These are phyloP conservation scores for Ceratobasidium sp. DNA, from an alignment of 1,284 basidiomycete genomes.

Conservation along the genomic window DNA sequence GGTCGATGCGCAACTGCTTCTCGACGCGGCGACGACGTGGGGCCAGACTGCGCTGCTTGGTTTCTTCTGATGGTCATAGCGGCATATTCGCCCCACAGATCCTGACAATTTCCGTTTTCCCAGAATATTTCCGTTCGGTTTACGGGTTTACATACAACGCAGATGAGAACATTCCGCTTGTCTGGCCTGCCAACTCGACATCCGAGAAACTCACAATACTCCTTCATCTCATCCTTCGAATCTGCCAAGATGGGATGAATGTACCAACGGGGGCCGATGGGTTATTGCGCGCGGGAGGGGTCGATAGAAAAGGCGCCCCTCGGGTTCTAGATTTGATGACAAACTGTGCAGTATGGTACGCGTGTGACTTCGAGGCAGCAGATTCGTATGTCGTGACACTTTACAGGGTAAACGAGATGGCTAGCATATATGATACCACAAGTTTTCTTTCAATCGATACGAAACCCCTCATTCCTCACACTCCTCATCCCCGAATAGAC, in stretches of 20 bases:
- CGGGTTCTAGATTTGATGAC: conserved; percentile 5
- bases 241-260: neutral
- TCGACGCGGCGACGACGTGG: too few relatives aligned
- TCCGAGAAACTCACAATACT: conserved; percentile 7
- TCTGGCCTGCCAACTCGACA: neutral
- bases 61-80: too few relatives aligned
- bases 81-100: neutral
- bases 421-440: neutral
- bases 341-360: conserved; percentile 20
- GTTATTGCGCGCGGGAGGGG: neutral
- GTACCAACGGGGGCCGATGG: neutral
- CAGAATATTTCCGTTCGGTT: conserved; percentile 14
- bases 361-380: neutral
- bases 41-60: too few relatives aligned
- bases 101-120: neutral
- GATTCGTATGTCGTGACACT: neutral
- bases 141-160: conserved; percentile 3
- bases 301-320: neutral
- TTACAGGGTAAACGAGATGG: conserved; percentile 28
- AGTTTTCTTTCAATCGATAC: conserved; percentile 14
- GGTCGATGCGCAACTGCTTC: too few relatives aligned
- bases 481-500: conserved; percentile 13
- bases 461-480: conserved; percentile 2
- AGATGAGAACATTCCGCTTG: conserved; percentile 25
- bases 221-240: neutral